Conservation (phyloP, 371 early-diverging fungal species). For the Actinomucor elegans region DNA sequence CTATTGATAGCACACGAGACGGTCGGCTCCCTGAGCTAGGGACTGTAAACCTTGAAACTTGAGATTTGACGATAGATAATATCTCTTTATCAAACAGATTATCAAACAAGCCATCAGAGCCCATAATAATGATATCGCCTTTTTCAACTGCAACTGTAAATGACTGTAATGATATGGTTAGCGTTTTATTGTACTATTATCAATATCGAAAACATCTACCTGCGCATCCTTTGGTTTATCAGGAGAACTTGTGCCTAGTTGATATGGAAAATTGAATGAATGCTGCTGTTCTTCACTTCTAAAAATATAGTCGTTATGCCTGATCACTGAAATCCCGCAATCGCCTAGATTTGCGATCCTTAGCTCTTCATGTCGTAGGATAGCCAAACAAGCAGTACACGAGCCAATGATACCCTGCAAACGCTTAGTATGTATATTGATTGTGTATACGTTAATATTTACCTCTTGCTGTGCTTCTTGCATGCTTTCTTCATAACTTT, state of each 20-base stretch:
- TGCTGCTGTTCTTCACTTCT: constrained; percentile 87
- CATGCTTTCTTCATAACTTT: constrained; percentile 58
- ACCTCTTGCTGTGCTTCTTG: constrained; percentile 20
- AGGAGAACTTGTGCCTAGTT: constrained; percentile 65
- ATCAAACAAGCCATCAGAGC: constrained; percentile 78
- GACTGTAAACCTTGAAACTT: constrained; percentile 22
- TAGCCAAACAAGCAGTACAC: constrained; percentile 84
- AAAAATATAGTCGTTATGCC: constrained; percentile 81
- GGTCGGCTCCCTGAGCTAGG: constrained; percentile 35
- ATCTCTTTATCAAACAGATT: constrained; percentile 82
- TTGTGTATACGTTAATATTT: too few relatives aligned
- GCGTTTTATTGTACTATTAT: too few relatives aligned
- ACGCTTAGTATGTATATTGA: too few relatives aligned
- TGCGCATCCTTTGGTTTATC: constrained; percentile 69
- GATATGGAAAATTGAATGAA: constrained; percentile 78
- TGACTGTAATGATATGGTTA: constrained; percentile 1
- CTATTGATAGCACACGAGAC: constrained; percentile 9
- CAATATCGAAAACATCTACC: constrained; percentile 21
- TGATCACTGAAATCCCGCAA: constrained; percentile 82
- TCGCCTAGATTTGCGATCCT: constrained; percentile 92
- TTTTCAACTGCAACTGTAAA: constrained; percentile 75
- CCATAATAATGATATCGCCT: constrained; percentile 74
- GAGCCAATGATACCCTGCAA: constrained; percentile 26
- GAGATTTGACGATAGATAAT: constrained; percentile 26
- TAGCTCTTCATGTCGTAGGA: constrained; percentile 84